These are phyloP conservation scores for Rhinocladiella mackenziei DNA, from an alignment of 2,329 filamentous ascomycete species.

Conservation along the genomic window DNA sequence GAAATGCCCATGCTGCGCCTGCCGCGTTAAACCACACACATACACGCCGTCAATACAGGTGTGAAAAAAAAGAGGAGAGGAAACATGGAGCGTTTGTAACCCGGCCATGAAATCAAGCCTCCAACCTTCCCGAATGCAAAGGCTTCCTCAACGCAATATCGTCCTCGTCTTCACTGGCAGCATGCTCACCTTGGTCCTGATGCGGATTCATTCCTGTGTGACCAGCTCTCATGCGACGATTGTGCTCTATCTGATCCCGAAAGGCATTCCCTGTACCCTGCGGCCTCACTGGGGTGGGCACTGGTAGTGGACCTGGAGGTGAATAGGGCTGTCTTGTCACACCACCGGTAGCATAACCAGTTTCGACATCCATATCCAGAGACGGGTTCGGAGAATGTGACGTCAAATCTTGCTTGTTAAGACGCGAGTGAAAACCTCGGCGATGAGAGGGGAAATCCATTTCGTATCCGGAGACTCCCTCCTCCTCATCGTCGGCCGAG, in stretches of 20 bases:
- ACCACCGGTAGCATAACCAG: constrained; percentile 12
- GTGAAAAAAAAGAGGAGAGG: too few species aligned
- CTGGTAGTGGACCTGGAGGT: background rate
- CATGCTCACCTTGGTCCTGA: too few species aligned
- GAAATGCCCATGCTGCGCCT: too few species aligned
- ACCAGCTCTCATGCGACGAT: constrained; percentile 9
- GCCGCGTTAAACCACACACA: too few species aligned
- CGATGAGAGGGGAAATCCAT: constrained; percentile 1
- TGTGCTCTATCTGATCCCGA: constrained; percentile 18
- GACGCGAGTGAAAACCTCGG: background rate
- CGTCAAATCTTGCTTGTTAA: background rate
- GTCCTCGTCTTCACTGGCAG: constrained; percentile 1
- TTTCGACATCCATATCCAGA: constrained; percentile 12
- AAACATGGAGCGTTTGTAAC: too few species aligned
- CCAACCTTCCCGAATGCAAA: background rate
- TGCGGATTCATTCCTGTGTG: too few species aligned
- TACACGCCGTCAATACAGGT: too few species aligned
- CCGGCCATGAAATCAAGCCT: background rate
- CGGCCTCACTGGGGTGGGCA: background rate
- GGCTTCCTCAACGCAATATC: constrained; percentile 3
- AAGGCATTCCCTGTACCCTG: constrained; percentile 17
- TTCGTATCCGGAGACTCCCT: constrained; percentile 11
- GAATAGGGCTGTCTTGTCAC: too few species aligned
- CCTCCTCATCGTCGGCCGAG: constrained; percentile 13
- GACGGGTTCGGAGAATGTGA: background rate